Conservation (phyloP, 805 yeast species). For the Starmerella ratchasimensis region DNA sequence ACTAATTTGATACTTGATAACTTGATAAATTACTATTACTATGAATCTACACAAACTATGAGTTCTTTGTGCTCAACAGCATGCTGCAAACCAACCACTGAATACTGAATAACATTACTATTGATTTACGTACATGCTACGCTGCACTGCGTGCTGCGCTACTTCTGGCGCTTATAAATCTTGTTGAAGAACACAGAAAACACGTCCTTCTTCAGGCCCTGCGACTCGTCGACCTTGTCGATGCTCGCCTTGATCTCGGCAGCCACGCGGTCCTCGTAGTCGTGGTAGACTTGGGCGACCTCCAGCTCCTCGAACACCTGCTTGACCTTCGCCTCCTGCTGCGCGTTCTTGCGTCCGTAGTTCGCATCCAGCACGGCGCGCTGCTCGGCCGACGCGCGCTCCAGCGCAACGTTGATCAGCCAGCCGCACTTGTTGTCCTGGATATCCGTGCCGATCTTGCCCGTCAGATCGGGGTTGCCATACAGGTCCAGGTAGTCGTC, state of each 20-base stretch:
- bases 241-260: constrained; percentile 50
- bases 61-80: no score
- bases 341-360: constrained; percentile 74
- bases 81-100: no score
- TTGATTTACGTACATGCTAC: no score
- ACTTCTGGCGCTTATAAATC: constrained; percentile 76
- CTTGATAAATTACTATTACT: background rate
- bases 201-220: constrained; percentile 89
- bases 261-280: constrained; percentile 73
- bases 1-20: background rate
- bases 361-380: constrained; percentile 69
- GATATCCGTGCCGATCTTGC: constrained; percentile 97
- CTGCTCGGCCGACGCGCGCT: constrained; percentile 65
- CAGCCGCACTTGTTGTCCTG: constrained; percentile 97
- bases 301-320: constrained; percentile 59
- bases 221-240: constrained; percentile 63
- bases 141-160: no score
- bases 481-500: constrained; percentile 95
- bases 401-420: constrained; percentile 87
- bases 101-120: no score
- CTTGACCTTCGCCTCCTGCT: constrained; percentile 55
- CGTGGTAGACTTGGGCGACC: constrained; percentile 54
- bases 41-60: background rate
- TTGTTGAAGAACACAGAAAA: constrained; percentile 72
- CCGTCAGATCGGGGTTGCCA: constrained; percentile 94